Conservation (phyloP, 2,329 filamentous ascomycete species). For the Talaromyces sp. region DNA sequence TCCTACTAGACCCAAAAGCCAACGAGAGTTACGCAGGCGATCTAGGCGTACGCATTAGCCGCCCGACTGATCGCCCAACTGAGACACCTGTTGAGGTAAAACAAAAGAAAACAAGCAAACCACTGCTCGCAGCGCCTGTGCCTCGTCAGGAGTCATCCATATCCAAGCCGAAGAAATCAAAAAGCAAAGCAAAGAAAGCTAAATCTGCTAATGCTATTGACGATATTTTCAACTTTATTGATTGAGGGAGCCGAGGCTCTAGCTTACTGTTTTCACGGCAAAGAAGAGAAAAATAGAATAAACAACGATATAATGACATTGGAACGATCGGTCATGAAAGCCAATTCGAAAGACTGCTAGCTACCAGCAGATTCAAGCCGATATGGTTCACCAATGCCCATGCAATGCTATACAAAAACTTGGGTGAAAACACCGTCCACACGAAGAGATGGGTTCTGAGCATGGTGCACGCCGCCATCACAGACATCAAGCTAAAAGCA, state of each 20-base stretch:
- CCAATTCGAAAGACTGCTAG: slow-evolving; percentile 52
- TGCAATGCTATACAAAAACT: slow-evolving; percentile 86
- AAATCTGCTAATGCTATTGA: slow-evolving; percentile 60
- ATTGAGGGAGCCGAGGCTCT: slow-evolving; percentile 17
- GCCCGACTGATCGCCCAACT: background rate
- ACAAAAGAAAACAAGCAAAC: background rate
- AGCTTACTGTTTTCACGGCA: background rate
- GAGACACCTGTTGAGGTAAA: background rate
- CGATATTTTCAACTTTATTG: slow-evolving; percentile 62
- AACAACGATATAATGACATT: background rate
- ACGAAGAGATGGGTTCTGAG: slow-evolving; percentile 90
- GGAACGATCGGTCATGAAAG: background rate
- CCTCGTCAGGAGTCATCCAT: background rate
- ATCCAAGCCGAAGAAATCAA: slow-evolving; percentile 23
- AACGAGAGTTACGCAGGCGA: background rate
- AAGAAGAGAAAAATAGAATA: background rate
- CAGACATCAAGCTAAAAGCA: slow-evolving; percentile 59
- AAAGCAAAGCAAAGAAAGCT: slow-evolving; percentile 48
- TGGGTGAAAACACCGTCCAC: slow-evolving; percentile 98
- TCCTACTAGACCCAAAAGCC: background rate
- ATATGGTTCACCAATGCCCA: slow-evolving; percentile 85
- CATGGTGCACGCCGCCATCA: slow-evolving; percentile 84
- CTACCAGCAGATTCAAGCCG: slow-evolving; percentile 63
- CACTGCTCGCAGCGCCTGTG: background rate
- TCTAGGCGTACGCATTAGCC: slow-evolving; percentile 5